Conservation (phyloP, 176 grass and related monocot genomes). For the Oryza rufipogon region DNA sequence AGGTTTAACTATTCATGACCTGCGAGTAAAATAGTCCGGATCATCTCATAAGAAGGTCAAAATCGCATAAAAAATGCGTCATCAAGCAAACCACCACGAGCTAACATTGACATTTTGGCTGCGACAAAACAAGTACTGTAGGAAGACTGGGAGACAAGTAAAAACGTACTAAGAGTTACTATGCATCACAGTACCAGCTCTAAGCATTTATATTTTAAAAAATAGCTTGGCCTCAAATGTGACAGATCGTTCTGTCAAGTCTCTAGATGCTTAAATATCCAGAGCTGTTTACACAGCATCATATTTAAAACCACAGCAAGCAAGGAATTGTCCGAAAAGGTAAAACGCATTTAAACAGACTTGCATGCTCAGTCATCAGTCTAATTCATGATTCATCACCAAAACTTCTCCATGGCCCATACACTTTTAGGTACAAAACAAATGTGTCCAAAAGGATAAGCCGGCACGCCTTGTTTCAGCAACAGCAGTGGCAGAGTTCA, state of each 20-base stretch:
- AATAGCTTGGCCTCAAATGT: background rate
- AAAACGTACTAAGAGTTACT: background rate
- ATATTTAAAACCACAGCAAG: background rate
- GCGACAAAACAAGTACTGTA: background rate
- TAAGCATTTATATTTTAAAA: background rate
- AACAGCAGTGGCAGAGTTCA: background rate
- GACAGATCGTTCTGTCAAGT: slow-evolving; percentile 8
- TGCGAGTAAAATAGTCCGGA: background rate
- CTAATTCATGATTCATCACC: slow-evolving; percentile 2
- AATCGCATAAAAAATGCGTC: background rate
- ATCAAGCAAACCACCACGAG: background rate
- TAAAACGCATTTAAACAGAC: background rate
- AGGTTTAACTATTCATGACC: background rate
- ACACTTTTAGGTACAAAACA: slow-evolving; percentile 18
- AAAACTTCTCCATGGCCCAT: slow-evolving; percentile 19
- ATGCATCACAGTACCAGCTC: slow-evolving; percentile 23
- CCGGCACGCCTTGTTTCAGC: background rate
- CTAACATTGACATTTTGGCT: background rate
- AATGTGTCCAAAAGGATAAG: slow-evolving; percentile 30
- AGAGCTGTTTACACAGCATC: background rate
- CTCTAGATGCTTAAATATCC: background rate
- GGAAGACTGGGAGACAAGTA: too few species aligned
- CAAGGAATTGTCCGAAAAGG: background rate
- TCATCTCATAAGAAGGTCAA: background rate
- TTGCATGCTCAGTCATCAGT: background rate